Evolutionary conservation across 2,329 filamentous ascomycete genomes (phyloP), one percentile per base, ranked within the genome.

Genomic region (Bimuria novae-zelandiae): DNA sequence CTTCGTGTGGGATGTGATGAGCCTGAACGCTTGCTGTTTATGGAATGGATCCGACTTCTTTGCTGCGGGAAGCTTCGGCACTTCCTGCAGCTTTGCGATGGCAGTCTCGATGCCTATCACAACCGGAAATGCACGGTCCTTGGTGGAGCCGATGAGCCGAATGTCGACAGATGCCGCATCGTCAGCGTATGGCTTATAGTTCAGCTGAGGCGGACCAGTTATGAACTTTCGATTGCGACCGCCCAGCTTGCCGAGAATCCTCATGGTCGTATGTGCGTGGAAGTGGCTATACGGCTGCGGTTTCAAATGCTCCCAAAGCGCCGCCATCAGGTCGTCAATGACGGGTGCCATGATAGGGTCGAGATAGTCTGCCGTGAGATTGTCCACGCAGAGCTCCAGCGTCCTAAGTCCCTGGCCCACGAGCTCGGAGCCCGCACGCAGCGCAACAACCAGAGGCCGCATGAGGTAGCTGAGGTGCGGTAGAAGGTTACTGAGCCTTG

Each of bases 311-410:
- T 97, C 92, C 82, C 96, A 99, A 1, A 99, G 81, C 1, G 93
- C 93, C 41, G 92, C 94, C 94, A 99, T 99, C 39, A 99, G 80
- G 69, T 99, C 94, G 65, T 99, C 93, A 73, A 99, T 97, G 22
- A 97, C 95, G 0, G 94, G 95, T 2, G 93, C 91, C 93, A 99
- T 99, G 65, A 99, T 97, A 0, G 94, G 95, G 64, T 99, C 94
- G 12, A 99, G 79, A 68, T 99, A 99, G 67, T 99, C 94, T 0
- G 94, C 93, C 0, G 95, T 99, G 0, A 99, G 82, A 64, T 99
- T 99, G 59, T 99, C 94, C 16, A 99, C 94, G 67, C 94, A 99
- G 1, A 99, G 83, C 68, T 99, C 94, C 4, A 99, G 79, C 0
- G 94, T 99, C 23, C 95, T 82, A 6, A 99, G 80, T 0, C 94